Evolutionary conservation across 306 rosid genomes (phyloP).

Genomic region (Prunus armeniaca): DNA sequence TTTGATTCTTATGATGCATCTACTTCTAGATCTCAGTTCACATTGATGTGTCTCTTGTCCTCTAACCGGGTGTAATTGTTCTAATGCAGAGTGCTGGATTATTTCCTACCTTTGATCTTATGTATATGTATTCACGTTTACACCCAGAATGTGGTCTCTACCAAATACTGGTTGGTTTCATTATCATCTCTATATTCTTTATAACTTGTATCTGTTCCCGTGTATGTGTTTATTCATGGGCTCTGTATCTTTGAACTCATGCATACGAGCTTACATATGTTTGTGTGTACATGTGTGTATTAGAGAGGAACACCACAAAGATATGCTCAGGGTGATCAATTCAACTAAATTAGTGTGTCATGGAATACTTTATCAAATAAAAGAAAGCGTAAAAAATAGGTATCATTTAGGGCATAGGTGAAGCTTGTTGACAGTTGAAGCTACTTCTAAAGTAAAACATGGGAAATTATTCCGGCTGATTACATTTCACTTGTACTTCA

Average conservation of each 20-base stretch:
- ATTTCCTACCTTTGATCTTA: slow-evolving; percentile 77
- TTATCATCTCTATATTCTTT: slow-evolving; percentile 9
- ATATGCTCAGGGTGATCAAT: background rate
- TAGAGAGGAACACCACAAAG: background rate
- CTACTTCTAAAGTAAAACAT: background rate
- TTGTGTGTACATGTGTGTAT: background rate
- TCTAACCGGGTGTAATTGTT: slow-evolving; percentile 28
- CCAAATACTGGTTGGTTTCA: slow-evolving; percentile 60
- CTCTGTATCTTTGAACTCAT: background rate
- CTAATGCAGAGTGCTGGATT: slow-evolving; percentile 76
- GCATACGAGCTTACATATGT: background rate
- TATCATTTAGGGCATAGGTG: background rate
- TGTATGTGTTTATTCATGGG: background rate
- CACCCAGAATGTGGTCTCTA: slow-evolving; percentile 54
- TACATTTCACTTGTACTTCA: background rate
- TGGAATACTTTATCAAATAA: background rate
- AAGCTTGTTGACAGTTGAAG: background rate
- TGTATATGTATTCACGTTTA: slow-evolving; percentile 68
- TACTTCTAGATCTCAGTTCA: background rate
- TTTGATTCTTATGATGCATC: background rate
- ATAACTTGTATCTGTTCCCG: slow-evolving; percentile 8
- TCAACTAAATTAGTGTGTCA: background rate
- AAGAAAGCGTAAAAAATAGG: background rate
- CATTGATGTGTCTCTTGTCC: slow-evolving; percentile 10
- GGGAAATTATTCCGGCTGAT: background rate